Base-by-base conservation (phyloP, 495 filamentous ascomycete species). In the Penicillium coprophilum region DNA sequence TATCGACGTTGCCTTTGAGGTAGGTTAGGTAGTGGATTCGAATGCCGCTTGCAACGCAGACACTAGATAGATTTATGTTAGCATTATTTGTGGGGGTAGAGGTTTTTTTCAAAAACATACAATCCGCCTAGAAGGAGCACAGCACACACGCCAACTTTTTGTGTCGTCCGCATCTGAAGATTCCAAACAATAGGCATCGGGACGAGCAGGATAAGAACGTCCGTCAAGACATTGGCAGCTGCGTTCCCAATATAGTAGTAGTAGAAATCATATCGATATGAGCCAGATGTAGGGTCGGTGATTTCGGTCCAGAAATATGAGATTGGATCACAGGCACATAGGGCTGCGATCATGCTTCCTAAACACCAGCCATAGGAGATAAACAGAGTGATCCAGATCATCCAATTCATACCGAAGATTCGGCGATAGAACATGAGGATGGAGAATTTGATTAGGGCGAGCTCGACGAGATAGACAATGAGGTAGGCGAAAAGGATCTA, bases 201-300 rank as follows among this genome's bases (percentile, higher is more conserved):
- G 1, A 84, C 73, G 2, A 66, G 24, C 39, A 85, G 56, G 53
- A 85, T 79, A 69, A 77, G 76, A 31, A 80, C 63, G 57, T 84
- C 82, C 13, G 75, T 71, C 13, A 80, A 15, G 48, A 84, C 81
- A 58, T 82, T 81, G 55, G 79, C 73, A 6, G 65, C 61, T 10
- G 79, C 78, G 1, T 78, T 82, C 24, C 70, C 81, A 68, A 63
- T 55, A 13, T 64, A 64, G 28, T 60, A 67, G n/a, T 57, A 43
- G 24, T 59, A 59, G 39, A 67, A 63, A 7, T 61, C 40, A 43
- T 55, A 64, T 32, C 61, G 55, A 15, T 38, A 64, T 12, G 50
- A 21, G 5, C 64, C 64, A n/a, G 41, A 30, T 0, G 30, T 41
- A 12, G 56, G 47, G 24, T 54, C 30, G 10, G 17, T 48, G 4